Conservation (phyloP, 1,284 basidiomycete species). For the Meripilus lineatus region DNA sequence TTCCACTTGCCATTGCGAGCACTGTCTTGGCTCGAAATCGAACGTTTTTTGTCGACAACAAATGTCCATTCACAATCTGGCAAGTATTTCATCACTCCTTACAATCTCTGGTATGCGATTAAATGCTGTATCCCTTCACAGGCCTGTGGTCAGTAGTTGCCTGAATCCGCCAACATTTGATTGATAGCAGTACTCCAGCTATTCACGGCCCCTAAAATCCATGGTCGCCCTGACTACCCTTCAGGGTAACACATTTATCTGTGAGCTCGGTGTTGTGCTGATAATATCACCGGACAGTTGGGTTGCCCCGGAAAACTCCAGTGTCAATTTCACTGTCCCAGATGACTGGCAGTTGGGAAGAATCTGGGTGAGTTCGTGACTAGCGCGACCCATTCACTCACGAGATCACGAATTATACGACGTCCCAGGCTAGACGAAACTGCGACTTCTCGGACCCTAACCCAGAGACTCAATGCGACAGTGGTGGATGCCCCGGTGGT, state of each 20-base stretch:
- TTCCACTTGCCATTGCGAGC: conserved; percentile 7
- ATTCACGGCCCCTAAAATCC: conserved; percentile 28
- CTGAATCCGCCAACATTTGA: not conserved
- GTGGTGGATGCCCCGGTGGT: conserved; percentile 44
- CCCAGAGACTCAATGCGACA: conserved; percentile 36
- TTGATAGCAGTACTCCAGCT: too few species aligned
- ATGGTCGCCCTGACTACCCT: conserved; percentile 22
- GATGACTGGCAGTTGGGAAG: conserved; percentile 35
- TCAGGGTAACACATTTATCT: too few species aligned
- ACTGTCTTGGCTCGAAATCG: conserved; percentile 14
- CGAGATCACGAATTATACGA: not conserved
- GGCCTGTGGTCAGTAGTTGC: not conserved
- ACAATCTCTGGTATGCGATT: conserved; percentile 5
- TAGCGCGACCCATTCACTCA: not conserved
- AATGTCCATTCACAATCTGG: conserved; percentile 28
- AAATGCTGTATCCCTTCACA: not conserved
- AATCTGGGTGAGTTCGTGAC: conserved; percentile 29
- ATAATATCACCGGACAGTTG: conserved; percentile 19
- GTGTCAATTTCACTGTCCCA: conserved; percentile 29
- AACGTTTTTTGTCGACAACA: conserved; percentile 26
- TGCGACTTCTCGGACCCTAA: conserved; percentile 37
- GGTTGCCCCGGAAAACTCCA: conserved; percentile 25
- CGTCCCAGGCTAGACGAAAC: conserved; percentile 33
- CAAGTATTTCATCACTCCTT: not conserved
- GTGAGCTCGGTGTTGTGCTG: not conserved